Conservation (phyloP, 352 stramenopile species). For the Phytophthora chlamydospora region DNA sequence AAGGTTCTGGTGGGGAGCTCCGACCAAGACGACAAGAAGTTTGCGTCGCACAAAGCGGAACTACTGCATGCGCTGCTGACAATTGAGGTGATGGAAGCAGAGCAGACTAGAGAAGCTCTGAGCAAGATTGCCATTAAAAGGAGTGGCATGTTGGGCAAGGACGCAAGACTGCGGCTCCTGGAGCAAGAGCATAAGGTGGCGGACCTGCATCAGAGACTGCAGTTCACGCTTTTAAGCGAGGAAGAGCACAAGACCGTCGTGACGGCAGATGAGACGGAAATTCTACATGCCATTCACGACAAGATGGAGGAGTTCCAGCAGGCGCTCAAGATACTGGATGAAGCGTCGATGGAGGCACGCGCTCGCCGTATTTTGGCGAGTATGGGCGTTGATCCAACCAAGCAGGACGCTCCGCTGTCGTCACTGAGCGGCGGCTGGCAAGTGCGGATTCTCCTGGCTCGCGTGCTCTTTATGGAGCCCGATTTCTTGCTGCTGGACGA, state of each 20-base stretch:
- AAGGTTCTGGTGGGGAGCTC: slow-evolving; percentile 26
- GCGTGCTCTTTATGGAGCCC: slow-evolving; percentile 72
- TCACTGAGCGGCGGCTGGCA: slow-evolving; percentile 67
- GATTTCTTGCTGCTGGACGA: slow-evolving; percentile 95
- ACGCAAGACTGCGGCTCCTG: slow-evolving; percentile 51
- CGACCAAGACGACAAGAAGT: slow-evolving; percentile 9
- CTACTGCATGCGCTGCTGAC: slow-evolving; percentile 42
- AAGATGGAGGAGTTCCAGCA: slow-evolving; percentile 52
- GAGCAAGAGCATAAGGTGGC: slow-evolving; percentile 48
- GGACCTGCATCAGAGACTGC: slow-evolving; percentile 32
- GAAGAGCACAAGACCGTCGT: slow-evolving; percentile 36
- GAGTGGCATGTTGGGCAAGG: slow-evolving; percentile 56
- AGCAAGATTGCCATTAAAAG: slow-evolving; percentile 66
- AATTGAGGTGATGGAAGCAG: slow-evolving; percentile 46
- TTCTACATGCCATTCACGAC: slow-evolving; percentile 49
- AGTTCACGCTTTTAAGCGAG: slow-evolving; percentile 23
- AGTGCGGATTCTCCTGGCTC: slow-evolving; percentile 64
- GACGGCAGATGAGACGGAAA: slow-evolving; percentile 34
- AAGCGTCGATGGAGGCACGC: slow-evolving; percentile 58
- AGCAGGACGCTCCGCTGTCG: slow-evolving; percentile 72
- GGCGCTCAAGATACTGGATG: slow-evolving; percentile 51
- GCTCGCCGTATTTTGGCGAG: slow-evolving; percentile 52
- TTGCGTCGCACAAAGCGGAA: slow-evolving; percentile 43
- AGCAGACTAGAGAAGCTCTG: slow-evolving; percentile 37
- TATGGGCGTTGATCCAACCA: slow-evolving; percentile 80